Base-by-base conservation (phyloP, 768 basidiomycete genomes). In the Boletus reticulatus region DNA sequence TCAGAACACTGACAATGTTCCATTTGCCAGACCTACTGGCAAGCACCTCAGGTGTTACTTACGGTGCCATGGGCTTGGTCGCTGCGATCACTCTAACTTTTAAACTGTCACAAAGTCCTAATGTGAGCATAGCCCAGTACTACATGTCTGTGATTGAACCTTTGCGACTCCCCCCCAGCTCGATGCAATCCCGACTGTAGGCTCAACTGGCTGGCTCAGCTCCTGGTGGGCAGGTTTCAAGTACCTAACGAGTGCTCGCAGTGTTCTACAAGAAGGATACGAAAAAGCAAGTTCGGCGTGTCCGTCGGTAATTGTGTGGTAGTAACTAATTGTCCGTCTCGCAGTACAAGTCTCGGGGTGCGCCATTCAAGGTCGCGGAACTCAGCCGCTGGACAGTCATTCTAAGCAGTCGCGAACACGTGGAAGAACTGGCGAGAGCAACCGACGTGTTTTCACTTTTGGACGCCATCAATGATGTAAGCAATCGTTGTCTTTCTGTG, bases 351-450 rank as follows among this genome's bases (percentile, higher is more conserved):
- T 55, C 49, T 11, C 27, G 27, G 27, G 27, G 27, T 29, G 50
- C 54, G 3, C 53, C 69, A 6, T 78, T 76, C 62, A 76, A 70
- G 45, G 55, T 75, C 6, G 55, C 72, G 0, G 53, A 58, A 3
- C 27, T 62, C 4, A 22, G 32, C 11, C 62, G 63, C n/a, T 82
- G 81, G 81, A 51, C 65, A 0, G 72, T 82, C 31, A 42, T 83
- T 17, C 44, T 76, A 0, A 63, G 62, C 17, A 67, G 66, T 6
- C 63, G 57, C 0, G 51, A 65, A 11, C 53, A 55, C 4, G 13
- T 55, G n/a, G 57, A 52, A 43, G 60, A 61, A 38, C 17, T 59
- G 22, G 42, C 27, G 0, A 55, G 9, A 19, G 53, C 60, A 1
- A 44, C 57, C 13, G 49, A 34, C 8, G 38, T 22, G 9, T 36